These are phyloP conservation scores for Dalechampia spathulata DNA, from an alignment of 441 rosid species.

Conservation along the genomic window DNA sequence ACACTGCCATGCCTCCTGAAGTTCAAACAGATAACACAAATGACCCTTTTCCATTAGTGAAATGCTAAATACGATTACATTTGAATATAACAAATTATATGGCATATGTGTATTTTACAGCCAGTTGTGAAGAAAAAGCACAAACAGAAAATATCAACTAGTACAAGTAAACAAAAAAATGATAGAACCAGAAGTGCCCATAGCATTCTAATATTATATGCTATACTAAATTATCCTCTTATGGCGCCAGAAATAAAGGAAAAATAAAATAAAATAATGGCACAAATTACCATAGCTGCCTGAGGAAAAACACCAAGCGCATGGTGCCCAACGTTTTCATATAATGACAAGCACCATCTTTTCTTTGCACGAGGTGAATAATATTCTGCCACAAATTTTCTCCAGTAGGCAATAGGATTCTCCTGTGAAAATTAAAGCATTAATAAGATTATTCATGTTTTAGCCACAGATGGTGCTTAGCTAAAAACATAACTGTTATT, in stretches of 20 bases:
- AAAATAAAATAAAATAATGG: neutral
- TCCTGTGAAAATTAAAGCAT: constrained; percentile 46
- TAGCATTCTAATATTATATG: neutral
- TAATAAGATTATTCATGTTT: constrained; percentile 4
- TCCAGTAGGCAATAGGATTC: constrained; percentile 85
- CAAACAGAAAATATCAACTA: no score
- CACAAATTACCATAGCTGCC: constrained; percentile 75
- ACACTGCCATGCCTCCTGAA: constrained; percentile 98
- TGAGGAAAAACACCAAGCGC: constrained; percentile 96
- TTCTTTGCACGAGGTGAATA: constrained; percentile 97
- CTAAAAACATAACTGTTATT: neutral
- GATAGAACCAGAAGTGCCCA: neutral
- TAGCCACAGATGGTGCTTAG: constrained; percentile 2
- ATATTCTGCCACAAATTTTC: constrained; percentile 88
- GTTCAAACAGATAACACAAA: constrained; percentile 8
- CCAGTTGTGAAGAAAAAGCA: no score
- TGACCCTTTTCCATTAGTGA: neutral
- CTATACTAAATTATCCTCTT: neutral
- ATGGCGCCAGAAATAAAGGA: neutral
- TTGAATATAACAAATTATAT: no score
- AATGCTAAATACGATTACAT: neutral
- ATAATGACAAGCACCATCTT: constrained; percentile 92
- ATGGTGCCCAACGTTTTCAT: constrained; percentile 86
- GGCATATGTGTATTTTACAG: no score
- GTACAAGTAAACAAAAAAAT: neutral